These are phyloP conservation scores for Fraxinus paxiana DNA, from an alignment of 305 asterid genomes.

Conservation along the genomic window DNA sequence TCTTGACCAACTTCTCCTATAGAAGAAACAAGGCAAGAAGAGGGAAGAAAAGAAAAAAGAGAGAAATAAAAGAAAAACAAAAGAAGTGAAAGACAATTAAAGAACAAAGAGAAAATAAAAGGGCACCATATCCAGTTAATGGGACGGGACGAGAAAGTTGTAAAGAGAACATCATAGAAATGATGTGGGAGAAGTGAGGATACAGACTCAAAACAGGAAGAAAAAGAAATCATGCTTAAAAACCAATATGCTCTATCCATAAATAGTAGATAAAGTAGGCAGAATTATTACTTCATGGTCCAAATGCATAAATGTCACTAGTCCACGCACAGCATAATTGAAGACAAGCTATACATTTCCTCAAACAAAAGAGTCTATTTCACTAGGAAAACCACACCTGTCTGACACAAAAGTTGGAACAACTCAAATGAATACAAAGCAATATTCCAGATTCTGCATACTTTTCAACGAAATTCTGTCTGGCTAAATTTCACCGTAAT, in stretches of 20 bases:
- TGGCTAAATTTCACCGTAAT: background rate
- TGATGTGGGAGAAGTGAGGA: background rate
- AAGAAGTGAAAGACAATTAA: background rate
- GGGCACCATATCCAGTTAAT: background rate
- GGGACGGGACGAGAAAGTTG: background rate
- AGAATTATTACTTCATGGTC: background rate
- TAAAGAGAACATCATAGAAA: background rate
- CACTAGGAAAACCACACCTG: background rate
- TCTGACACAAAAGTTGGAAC: background rate
- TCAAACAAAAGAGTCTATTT: background rate
- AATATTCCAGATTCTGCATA: background rate
- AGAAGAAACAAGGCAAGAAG: background rate
- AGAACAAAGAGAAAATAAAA: background rate
- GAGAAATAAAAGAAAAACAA: background rate
- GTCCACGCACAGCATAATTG: background rate
- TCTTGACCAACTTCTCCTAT: background rate
- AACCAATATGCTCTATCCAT: background rate
- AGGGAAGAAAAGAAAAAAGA: background rate
- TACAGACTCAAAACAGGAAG: background rate
- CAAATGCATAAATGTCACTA: background rate
- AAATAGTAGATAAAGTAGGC: background rate
- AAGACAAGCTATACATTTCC: background rate
- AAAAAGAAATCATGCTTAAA: background rate
- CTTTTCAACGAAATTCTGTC: background rate
- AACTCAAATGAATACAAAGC: background rate